phyloP scores from a whole-genome alignment of 768 basidiomycete species.

The Amyloporia xantha region DNA sequence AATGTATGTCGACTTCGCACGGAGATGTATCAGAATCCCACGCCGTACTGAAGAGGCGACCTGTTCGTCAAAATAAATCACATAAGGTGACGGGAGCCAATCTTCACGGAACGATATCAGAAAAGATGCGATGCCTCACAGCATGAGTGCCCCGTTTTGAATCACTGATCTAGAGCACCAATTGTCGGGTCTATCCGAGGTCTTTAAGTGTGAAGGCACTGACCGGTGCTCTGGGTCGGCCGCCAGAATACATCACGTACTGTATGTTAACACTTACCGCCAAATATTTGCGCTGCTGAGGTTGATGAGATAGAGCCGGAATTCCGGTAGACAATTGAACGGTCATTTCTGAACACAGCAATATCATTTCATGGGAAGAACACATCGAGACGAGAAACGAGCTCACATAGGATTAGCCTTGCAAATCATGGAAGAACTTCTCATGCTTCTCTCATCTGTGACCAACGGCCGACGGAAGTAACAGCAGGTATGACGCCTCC shows the following conservation, averaged over 20 bases:
- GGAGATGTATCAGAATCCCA: conserved; percentile 3
- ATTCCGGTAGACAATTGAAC: background rate
- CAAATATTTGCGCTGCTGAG: too few relatives aligned
- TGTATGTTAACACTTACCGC: too few relatives aligned
- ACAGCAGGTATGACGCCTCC: too few relatives aligned
- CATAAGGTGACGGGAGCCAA: too few relatives aligned
- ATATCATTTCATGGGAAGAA: background rate
- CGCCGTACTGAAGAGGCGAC: background rate
- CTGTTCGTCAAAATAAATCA: background rate
- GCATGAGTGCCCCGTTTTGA: background rate
- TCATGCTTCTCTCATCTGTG: background rate
- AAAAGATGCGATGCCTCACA: background rate
- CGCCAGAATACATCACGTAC: too few relatives aligned
- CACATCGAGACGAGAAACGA: background rate
- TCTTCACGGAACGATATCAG: background rate
- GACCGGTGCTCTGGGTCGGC: too few relatives aligned
- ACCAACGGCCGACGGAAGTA: too few relatives aligned
- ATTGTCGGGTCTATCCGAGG: background rate
- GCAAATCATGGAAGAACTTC: background rate
- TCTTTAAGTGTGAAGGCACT: background rate
- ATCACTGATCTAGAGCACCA: background rate
- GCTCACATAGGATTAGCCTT: background rate
- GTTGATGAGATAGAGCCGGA: too few relatives aligned
- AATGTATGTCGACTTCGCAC: background rate
- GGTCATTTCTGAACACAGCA: background rate